Base-by-base conservation (phyloP, 345 rosid species). In the Gynandropsis gynandra region DNA sequence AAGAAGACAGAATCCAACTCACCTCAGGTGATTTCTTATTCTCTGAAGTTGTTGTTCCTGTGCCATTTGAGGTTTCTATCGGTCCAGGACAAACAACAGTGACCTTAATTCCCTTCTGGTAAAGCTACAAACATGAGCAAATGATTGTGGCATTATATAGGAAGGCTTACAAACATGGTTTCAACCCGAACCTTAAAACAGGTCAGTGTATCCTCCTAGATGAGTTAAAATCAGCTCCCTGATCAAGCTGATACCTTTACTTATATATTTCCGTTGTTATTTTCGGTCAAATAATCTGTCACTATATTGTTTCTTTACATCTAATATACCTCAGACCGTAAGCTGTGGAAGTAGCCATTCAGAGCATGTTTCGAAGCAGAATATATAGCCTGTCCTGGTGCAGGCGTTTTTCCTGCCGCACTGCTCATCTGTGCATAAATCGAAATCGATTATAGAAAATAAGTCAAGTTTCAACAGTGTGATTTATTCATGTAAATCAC, bases 81-180 rank as follows among this genome's bases (percentile, higher is more conserved):
- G 96, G 98, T 63, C 98, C 98, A 9, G 98, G 98, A 75, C 92
- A 87, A 66, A 90, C 89, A 51, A 90, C 55, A 10, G 98, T 90
- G 62, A 90, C 96, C 71, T 82, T 77, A 66, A 87, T 82, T 51
- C 98, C 98, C 59, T 82, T 73, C 52, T 75, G 85, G 73, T 34
- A 80, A 32, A 84, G 83, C 98, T 90, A 78, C 51, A 39, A 44
- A 36, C 29, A 49, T 45, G 13, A 48, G 12, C 8, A 51, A 10
- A 56, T 53, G 18, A 59, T 66, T 7, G 8, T 54, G 35, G 29
- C 29, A 24, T 24, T 24, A 24, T 24, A 24, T 24, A 24, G 5
- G 29, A 5, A 24, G n/a, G 29, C 29, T 24, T 24, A 2, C 5
- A 2, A 2, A 24, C 4, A 24, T 24, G 29, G 29, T 24, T 24